These are phyloP conservation scores for Scheffersomyces titani DNA, from an alignment of 1,139 yeast species.

Conservation along the genomic window DNA sequence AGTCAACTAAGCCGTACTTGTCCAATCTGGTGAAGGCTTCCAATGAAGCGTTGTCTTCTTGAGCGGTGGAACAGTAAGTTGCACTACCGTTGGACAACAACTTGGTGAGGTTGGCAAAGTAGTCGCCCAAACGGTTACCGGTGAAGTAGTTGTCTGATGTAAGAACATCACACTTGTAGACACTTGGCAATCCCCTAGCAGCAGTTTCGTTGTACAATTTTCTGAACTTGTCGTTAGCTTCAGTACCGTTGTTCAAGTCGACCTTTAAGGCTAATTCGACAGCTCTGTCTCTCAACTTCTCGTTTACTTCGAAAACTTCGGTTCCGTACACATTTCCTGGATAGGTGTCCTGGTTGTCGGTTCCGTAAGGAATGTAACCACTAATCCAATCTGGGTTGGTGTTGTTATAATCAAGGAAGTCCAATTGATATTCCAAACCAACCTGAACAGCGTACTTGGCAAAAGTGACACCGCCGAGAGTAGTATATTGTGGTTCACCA, in stretches of 20 bases:
- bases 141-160: conserved; percentile 65
- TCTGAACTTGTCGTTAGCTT: conserved; percentile 46
- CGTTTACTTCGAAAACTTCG: conserved; percentile 66
- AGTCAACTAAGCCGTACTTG: conserved; percentile 56
- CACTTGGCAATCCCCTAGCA: conserved; percentile 50
- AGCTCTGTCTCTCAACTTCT: conserved; percentile 59
- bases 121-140: conserved; percentile 53
- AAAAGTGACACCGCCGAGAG: conserved; percentile 59
- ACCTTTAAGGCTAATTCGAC: conserved; percentile 49
- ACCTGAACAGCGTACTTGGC: conserved; percentile 66
- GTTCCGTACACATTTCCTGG: conserved; percentile 63
- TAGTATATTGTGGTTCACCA: conserved; percentile 52
- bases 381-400: conserved; percentile 58
- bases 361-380: conserved; percentile 61
- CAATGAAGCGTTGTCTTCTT: conserved; percentile 68
- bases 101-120: conserved; percentile 48
- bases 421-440: conserved; percentile 59
- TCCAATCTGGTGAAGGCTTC: conserved; percentile 61
- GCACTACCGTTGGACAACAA: conserved; percentile 62
- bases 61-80: conserved; percentile 62
- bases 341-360: conserved; percentile 49
- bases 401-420: conserved; percentile 44
- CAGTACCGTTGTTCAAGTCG: conserved; percentile 48
- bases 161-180: conserved; percentile 58
- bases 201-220: conserved; percentile 48